Percentiles rank a stretch among this genome's conserved stretches.
Evolutionary conservation across 495 filamentous ascomycete genomes (phyloP).

Genomic region (Penicillium paxilli): DNA sequence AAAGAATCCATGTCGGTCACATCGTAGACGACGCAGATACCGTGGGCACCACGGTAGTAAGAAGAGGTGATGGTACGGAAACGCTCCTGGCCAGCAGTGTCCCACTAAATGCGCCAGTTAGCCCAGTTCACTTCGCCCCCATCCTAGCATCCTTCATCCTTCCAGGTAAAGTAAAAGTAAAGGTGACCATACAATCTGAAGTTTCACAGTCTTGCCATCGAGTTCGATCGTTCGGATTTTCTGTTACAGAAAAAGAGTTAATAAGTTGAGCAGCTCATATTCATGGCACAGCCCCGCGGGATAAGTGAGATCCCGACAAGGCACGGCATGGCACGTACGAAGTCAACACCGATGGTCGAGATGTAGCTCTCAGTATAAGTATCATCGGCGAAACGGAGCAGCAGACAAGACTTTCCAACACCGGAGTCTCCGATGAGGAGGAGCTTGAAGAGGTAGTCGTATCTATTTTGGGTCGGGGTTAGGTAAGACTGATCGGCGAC

Average conservation of each 20-base stretch:
- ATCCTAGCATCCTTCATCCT: no score
- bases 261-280: no score
- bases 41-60: slow-evolving; percentile 97
- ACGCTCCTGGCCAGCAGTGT: slow-evolving; percentile 97
- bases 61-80: slow-evolving; percentile 99
- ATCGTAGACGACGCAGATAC: slow-evolving; percentile 99
- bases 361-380: slow-evolving; percentile 99
- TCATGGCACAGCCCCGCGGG: no score
- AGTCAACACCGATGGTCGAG: slow-evolving; percentile 98
- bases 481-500: slow-evolving; percentile 22
- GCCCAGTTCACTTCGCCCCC: background rate
- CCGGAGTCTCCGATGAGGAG: slow-evolving; percentile 99
- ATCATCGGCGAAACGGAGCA: slow-evolving; percentile 97
- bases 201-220: slow-evolving; percentile 98
- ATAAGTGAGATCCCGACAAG: no score
- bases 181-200: slow-evolving; percentile 82
- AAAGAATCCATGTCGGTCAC: slow-evolving; percentile 99
- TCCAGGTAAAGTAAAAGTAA: background rate
- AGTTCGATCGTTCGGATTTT: slow-evolving; percentile 99
- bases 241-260: no score
- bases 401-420: slow-evolving; percentile 98
- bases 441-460: slow-evolving; percentile 99
- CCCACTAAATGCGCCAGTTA: slow-evolving; percentile 67
- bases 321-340: no score
- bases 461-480: slow-evolving; percentile 65